Evolutionary conservation across 2,329 filamentous ascomycete species (phyloP), one percentile per base, ranked within the genome.

Genomic region (Zymoseptoria ardabiliae): DNA sequence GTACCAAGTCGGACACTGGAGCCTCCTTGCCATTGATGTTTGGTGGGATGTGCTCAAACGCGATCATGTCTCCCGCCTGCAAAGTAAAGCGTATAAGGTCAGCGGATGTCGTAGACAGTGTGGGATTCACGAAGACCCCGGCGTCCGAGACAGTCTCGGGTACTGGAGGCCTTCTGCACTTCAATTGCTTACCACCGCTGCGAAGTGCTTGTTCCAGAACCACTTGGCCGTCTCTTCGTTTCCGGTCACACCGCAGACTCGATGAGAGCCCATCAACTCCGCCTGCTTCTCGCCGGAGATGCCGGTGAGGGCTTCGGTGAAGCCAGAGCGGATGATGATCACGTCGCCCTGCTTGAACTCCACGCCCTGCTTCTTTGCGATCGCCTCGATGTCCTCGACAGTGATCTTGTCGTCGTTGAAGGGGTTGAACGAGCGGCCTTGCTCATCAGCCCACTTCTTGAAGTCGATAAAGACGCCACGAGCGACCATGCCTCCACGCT

Each of bases 381-480:
- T 74, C 22, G 74, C 70, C 54, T 78, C 69, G 1, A 85, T 71
- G 1, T 73, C 70, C 0, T 70, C 68, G 1, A 79, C 67, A 0
- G 79, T 72, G 54, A 85, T 82, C 41, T 65, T 62, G 58, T 73
- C 65, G 30, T 62, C 58, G 17, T 82, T 84, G 63, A 81, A 78
- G 1, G 84, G 74, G 59, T 86, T 79, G 45, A 83, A 83, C 53
- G 77, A 66, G 56, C 86, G 81, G 35, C 79, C 80, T 52, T 85
- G 78, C 45, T 74, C 73, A 19, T 77, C 76, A 1, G 85, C 84
- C 80, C 86, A 90, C 9, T 72, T 64, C 54, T 75, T 77, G 57
- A 79, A 85, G 68, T 86, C 83, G 55, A 86, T 75, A 20, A 86
- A 72, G 0, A 85, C 79, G 4, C 81, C 83, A 2, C 84, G 75